These are phyloP conservation scores for Aquilaria sinensis DNA, from an alignment of 345 rosid species.

Conservation along the genomic window DNA sequence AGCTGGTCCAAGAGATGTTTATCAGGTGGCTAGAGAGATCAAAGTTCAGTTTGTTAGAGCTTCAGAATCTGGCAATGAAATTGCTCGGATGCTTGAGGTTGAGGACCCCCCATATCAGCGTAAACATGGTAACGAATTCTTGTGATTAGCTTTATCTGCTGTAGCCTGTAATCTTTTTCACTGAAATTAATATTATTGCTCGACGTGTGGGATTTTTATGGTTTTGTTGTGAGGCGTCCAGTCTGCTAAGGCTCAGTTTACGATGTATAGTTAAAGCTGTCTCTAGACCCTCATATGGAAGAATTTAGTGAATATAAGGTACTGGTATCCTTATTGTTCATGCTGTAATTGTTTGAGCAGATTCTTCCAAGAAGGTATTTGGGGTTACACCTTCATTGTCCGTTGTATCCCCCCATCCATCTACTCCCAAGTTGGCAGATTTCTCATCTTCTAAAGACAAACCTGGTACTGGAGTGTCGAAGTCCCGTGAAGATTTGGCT, in stretches of 20 bases:
- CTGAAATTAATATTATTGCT: no score
- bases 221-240: no score
- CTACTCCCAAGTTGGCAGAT: slow-evolving; percentile 42
- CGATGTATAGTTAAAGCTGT: no score
- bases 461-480: slow-evolving; percentile 29
- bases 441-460: slow-evolving; percentile 28
- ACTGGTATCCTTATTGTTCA: not conserved
- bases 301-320: no score
- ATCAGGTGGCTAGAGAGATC: slow-evolving; percentile 54
- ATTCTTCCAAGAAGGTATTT: slow-evolving; percentile 47
- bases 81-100: slow-evolving; percentile 69
- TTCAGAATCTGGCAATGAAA: slow-evolving; percentile 64
- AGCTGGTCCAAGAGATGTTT: slow-evolving; percentile 32
- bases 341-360: slow-evolving; percentile 15
- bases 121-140: slow-evolving; percentile 41
- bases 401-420: slow-evolving; percentile 34
- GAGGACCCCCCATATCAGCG: slow-evolving; percentile 68
- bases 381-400: slow-evolving; percentile 46
- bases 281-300: no score
- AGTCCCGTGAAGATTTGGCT: slow-evolving; percentile 58
- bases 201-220: no score
- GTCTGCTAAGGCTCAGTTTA: no score
- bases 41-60: slow-evolving; percentile 61
- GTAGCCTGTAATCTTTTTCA: no score
- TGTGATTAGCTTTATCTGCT: no score